Percentiles rank a stretch among this genome's conserved stretches.
Evolutionary conservation across 257 asterid species (phyloP).

Genomic region (Henckelia pumila): DNA sequence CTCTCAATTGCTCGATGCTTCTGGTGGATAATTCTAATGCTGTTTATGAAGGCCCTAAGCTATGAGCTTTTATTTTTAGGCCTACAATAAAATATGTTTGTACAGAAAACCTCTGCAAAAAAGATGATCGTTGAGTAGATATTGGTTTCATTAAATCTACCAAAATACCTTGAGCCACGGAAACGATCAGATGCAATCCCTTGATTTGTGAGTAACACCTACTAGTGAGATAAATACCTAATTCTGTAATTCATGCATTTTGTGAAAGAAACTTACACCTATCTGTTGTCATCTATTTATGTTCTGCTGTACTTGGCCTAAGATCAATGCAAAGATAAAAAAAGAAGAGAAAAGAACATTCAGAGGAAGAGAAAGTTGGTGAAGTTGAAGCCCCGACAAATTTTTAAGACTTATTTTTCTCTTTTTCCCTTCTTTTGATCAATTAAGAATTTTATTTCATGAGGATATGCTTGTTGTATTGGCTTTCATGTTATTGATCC

Average conservation of each 20-base stretch:
- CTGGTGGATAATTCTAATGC: not conserved
- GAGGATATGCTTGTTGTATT: slow-evolving; percentile 17
- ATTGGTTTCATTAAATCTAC: not conserved
- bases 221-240: not conserved
- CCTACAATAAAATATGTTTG: not conserved
- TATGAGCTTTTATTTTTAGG: not conserved
- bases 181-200: slow-evolving; percentile 27
- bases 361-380: slow-evolving; percentile 32
- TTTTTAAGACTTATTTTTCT: slow-evolving; percentile 35
- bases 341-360: slow-evolving; percentile 57
- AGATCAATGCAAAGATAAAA: slow-evolving; percentile 35
- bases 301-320: slow-evolving; percentile 16
- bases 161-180: slow-evolving; percentile 28
- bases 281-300: slow-evolving; percentile 21
- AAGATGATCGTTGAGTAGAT: not conserved
- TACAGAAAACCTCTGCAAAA: slow-evolving; percentile 12
- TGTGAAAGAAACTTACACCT: not conserved
- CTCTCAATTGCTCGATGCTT: slow-evolving; percentile 8
- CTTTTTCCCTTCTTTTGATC: not conserved
- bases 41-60: slow-evolving; percentile 7
- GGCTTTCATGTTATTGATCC: not conserved
- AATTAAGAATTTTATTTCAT: slow-evolving; percentile 14
- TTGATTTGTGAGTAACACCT: slow-evolving; percentile 36
- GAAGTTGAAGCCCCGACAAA: slow-evolving; percentile 30
- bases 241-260: slow-evolving; percentile 16